Evolutionary conservation across 139 green algal species (phyloP).

Genomic region (Tetradesmus lagerheimii): DNA sequence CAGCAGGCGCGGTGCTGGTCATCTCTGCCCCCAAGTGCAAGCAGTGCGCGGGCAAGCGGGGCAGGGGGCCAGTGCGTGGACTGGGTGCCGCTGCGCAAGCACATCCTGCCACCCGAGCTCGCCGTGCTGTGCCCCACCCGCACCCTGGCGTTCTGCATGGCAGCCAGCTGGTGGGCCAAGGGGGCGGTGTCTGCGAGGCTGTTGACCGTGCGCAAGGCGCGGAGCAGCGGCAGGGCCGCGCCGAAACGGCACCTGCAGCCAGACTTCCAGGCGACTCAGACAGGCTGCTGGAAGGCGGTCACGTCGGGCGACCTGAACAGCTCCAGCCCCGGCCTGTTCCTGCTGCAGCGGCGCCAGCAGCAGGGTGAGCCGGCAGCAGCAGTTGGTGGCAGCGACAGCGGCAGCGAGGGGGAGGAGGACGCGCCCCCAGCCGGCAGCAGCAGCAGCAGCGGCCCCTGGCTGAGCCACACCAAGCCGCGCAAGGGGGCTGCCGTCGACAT

Average conservation of each 20-base stretch:
- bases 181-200: background rate
- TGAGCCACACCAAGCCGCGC: background rate
- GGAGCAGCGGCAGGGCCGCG: background rate
- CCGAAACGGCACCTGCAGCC: background rate
- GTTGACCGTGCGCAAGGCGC: background rate
- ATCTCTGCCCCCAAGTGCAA: slow-evolving; percentile 20
- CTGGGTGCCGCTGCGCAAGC: background rate
- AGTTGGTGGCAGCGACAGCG: too few species aligned
- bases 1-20: background rate
- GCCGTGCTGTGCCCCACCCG: background rate
- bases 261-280: background rate
- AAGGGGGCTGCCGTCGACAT: background rate
- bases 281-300: background rate
- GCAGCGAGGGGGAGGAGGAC: too few species aligned
- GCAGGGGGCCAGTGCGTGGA: background rate
- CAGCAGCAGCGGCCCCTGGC: too few species aligned
- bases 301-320: background rate
- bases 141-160: slow-evolving; percentile 9
- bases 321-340: background rate
- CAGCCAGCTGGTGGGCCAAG: background rate
- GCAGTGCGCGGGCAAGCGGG: background rate
- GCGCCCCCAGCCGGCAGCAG: too few species aligned
- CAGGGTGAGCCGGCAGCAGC: too few species aligned
- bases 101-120: background rate
- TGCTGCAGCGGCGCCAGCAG: slow-evolving; percentile 1